Evolutionary conservation across 2,329 filamentous ascomycete genomes (phyloP).

Genomic region (Alternaria atra): DNA sequence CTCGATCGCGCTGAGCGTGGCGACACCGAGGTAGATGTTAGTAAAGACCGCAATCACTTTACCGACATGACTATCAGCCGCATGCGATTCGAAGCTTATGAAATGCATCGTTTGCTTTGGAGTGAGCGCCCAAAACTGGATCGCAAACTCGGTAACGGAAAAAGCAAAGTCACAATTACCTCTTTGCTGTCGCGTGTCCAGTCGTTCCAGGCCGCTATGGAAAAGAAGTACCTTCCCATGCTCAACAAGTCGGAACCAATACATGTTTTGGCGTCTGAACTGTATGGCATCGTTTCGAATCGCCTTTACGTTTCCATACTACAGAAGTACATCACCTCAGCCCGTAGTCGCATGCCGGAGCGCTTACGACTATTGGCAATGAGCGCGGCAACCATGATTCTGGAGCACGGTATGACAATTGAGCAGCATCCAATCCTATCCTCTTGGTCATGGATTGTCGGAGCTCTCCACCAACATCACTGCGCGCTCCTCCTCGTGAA

Average conservation of each 20-base stretch:
- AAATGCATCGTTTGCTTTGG: conserved; percentile 77
- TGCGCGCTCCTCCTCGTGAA: conserved; percentile 72
- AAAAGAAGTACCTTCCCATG: conserved; percentile 71
- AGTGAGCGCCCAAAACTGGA: conserved; percentile 73
- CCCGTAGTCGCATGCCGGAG: conserved; percentile 63
- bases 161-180: conserved; percentile 57
- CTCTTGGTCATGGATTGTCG: conserved; percentile 74
- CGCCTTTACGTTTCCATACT: conserved; percentile 73
- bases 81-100: conserved; percentile 76
- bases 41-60: conserved; percentile 64
- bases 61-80: conserved; percentile 73
- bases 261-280: conserved; percentile 69
- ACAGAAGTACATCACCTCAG: conserved; percentile 70
- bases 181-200: conserved; percentile 73
- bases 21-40: conserved; percentile 48
- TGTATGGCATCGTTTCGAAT: conserved; percentile 71
- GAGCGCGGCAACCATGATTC: conserved; percentile 63
- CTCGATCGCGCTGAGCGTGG: conserved; percentile 54
- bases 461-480: conserved; percentile 78
- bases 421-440: conserved; percentile 63
- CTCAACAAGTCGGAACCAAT: conserved; percentile 69
- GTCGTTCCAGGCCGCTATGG: conserved; percentile 70
- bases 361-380: conserved; percentile 71
- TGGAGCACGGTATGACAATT: conserved; percentile 65
- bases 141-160: conserved; percentile 41